Base-by-base conservation (phyloP, 2,329 filamentous ascomycete genomes). In the Cercospora sp. region DNA sequence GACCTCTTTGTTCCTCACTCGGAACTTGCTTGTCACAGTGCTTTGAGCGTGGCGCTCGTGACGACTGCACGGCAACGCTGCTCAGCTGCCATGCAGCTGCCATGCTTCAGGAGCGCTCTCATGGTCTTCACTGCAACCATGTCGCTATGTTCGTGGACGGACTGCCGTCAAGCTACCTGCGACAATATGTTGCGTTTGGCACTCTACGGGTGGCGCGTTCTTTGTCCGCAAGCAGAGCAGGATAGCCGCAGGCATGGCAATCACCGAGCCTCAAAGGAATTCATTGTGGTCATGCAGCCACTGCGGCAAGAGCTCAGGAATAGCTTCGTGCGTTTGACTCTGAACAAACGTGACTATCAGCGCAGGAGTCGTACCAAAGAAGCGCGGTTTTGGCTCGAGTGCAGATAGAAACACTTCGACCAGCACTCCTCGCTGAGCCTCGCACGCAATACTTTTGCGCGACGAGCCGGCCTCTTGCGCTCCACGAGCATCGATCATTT, bases 181-280 rank as follows among this genome's bases (percentile, higher is more conserved):
- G 60, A 63, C 62, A 59, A 64, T 31, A 23, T 45, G 18, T 59
- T 20, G 30, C 33, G 51, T 59, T 48, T 13, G 33, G 36, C 36
- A 60, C 48, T 60, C 57, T 36, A 61, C 23, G 62, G n/a, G 36
- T 26, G 26, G 31, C 58, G 13, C 42, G 58, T 53, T 66, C 73
- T 74, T 75, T 73, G 73, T 75, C 71, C 69, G 71, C 66, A 70
- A 73, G 69, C 70, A 70, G 69, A 62, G 30, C 63, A 60, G 62
- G 64, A 68, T 63, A 65, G 60, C 62, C 63, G 51, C 66, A 30
- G 65, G 65, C 68, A 57, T 69, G 66, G 69, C 63, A 71, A 71
- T 72, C 67, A 70, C 65, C 66, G 71, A 31, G 30, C 42, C n/a
- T 73, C 69, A 74, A 73, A 72, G 72, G 64, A 69, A 45, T 67